Evolutionary conservation across 148 eudicot species (phyloP).

Genomic region (Salicornia ramosissima): DNA sequence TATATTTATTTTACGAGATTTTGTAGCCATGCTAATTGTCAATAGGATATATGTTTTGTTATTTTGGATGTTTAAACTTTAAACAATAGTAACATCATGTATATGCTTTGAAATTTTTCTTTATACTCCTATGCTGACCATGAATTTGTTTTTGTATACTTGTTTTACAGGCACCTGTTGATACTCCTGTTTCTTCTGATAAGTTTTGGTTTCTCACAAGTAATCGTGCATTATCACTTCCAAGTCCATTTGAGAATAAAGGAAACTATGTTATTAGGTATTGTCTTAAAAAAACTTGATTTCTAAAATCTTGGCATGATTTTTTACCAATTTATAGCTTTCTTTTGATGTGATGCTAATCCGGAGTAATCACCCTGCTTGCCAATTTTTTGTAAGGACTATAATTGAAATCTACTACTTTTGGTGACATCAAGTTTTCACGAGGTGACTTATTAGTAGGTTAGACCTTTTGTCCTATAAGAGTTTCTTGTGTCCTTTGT

Average conservation of each 20-base stretch:
- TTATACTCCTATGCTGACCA: slow-evolving; percentile 12
- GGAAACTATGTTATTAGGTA: slow-evolving; percentile 98
- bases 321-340: neutral
- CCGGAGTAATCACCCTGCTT: neutral
- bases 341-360: neutral
- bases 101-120: neutral
- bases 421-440: no score
- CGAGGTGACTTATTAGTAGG: no score
- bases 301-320: neutral
- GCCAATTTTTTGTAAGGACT: no score
- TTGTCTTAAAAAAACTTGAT: neutral
- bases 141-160: slow-evolving; percentile 6
- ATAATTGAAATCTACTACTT: no score
- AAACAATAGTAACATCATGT: neutral
- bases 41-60: neutral
- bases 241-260: slow-evolving; percentile 81
- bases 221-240: slow-evolving; percentile 65
- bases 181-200: slow-evolving; percentile 77
- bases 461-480: no score
- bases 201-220: slow-evolving; percentile 78
- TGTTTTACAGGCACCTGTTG: slow-evolving; percentile 74
- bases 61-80: neutral
- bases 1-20: neutral
- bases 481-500: no score
- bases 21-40: neutral